A percentile compares a stretch with the other conserved stretches of the same genome.
Evolutionary conservation across 176 grass and related monocot genomes (phyloP).

Genomic region (Areca catechu): DNA sequence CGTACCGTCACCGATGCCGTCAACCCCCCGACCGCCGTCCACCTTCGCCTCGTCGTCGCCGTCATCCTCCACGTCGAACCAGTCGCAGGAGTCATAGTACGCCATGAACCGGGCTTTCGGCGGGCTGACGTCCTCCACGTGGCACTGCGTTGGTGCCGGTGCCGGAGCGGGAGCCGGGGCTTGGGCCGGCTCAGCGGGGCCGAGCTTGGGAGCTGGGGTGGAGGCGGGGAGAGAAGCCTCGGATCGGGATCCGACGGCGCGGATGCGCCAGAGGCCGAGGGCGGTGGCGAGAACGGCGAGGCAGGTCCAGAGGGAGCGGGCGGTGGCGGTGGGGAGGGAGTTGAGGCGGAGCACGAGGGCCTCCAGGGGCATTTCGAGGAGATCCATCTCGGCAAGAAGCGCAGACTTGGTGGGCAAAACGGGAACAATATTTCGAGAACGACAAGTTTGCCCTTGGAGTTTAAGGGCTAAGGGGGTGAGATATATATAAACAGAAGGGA

Average conservation of each 20-base stretch:
- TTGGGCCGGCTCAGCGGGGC: neutral
- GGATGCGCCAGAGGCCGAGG: neutral
- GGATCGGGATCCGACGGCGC: neutral
- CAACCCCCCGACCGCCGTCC: neutral
- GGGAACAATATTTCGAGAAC: no score
- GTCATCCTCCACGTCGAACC: neutral
- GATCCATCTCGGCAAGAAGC: neutral
- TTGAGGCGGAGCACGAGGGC: neutral
- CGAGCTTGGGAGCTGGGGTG: neutral
- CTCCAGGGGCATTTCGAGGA: slow-evolving; percentile 5
- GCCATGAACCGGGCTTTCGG: slow-evolving; percentile 4
- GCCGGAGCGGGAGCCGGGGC: neutral
- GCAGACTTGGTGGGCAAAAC: no score
- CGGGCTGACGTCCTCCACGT: neutral
- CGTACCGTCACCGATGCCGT: neutral
- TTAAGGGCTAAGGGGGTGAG: neutral
- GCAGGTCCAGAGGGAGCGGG: neutral
- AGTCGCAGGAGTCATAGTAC: neutral
- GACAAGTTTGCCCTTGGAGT: no score
- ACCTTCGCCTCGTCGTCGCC: neutral
- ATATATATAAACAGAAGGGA: neutral
- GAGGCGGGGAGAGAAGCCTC: neutral
- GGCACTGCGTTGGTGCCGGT: neutral
- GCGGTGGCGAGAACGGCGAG: neutral
- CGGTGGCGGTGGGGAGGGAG: neutral